Conservation (phyloP, 1,284 basidiomycete species). For the Earliella scabrosa region DNA sequence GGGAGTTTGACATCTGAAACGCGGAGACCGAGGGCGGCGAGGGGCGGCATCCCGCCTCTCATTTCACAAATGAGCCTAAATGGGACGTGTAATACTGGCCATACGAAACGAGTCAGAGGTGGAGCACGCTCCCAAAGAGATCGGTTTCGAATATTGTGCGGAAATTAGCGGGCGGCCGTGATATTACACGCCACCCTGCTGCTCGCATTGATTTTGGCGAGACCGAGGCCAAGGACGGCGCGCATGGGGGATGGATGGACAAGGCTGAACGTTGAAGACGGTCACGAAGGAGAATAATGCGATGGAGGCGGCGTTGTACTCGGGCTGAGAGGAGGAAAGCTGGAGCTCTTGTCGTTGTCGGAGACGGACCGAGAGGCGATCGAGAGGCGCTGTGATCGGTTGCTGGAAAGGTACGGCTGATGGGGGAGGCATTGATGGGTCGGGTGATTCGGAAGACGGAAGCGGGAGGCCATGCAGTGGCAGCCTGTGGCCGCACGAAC, state of each 20-base stretch:
- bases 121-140: background rate
- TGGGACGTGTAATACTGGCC: conserved; percentile 5
- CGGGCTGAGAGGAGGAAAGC: background rate
- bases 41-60: background rate
- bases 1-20: conserved; percentile 21
- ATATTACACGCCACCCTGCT: background rate
- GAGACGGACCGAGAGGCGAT: conserved; percentile 7
- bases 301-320: background rate
- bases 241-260: no score
- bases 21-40: conserved; percentile 4
- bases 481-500: conserved; percentile 6
- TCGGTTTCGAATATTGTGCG: conserved; percentile 1
- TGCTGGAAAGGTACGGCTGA: conserved; percentile 24
- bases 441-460: conserved; percentile 13
- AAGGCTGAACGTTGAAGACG: background rate
- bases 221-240: no score
- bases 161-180: background rate
- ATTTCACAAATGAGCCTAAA: conserved; percentile 1
- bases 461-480: conserved; percentile 6
- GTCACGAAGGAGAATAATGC: background rate
- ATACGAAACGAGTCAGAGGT: conserved; percentile 24
- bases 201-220: background rate
- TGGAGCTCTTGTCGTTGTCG: background rate
- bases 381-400: conserved; percentile 14
- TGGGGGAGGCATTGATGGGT: conserved; percentile 17